Base-by-base conservation (phyloP, 352 stramenopile genomes). In the Globisporangium lucens region DNA sequence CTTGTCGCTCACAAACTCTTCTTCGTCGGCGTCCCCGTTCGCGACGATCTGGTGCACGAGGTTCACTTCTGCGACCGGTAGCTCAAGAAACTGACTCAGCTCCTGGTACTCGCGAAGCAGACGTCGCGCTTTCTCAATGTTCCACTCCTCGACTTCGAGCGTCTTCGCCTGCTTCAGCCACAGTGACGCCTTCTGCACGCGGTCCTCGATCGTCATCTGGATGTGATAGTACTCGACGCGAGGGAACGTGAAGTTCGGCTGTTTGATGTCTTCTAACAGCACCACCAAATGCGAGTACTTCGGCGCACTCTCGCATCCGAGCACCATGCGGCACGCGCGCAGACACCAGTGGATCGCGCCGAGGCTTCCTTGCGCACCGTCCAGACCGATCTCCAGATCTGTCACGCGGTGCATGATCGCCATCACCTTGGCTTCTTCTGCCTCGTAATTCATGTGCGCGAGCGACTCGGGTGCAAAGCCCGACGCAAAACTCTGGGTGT, bases 301-400 rank as follows among this genome's bases (percentile, higher is more conserved):
- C 1, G 87, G 87, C 2, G 85, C 73, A 8, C 69, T 67, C 9
- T 77, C 70, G 13, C 72, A 79, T 0, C 71, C 74, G 0, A 95
- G 75, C 1, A 93, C 83, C 22, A 93, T 74, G 47, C 76, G 65
- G 57, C 85, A 95, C 10, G 87, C 87, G 4, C 83, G 80, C 36
- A 95, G 68, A 51, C 83, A 93, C 87, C 87, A 95, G 55, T 95
- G 87, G 36, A 93, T 78, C 24, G 85, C 78, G 15, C 69, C 77
- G 35, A 95, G 65, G n/a, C 77, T 83, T 15, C 71, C 66, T 17
- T 89, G 75, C 13, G 78, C 74, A 13, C 63, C 69, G 20, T 95
- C 85, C 12, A 91, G 66, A 38, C 75, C 71, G 20, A 93, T 64
- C 61, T 93, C 83, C 2, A 93, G 68, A 9, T 65, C 69, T 9